A percentile compares a stretch with the other conserved stretches of the same genome.
These are phyloP conservation scores for Rhizopus stolonifer DNA, from an alignment of 371 early-diverging fungal species.

Conservation along the genomic window DNA sequence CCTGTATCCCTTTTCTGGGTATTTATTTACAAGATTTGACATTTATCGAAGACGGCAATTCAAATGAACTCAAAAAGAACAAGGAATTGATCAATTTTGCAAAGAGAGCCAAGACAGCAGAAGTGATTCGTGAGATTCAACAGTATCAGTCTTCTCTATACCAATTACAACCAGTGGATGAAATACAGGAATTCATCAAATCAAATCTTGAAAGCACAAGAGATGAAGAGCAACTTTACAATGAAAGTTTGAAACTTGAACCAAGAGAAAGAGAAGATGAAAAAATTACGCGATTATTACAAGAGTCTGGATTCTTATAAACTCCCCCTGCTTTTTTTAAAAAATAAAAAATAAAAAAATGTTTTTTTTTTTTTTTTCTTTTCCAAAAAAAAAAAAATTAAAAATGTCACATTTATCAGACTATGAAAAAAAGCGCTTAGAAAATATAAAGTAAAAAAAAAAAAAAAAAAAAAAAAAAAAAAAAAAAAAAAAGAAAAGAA, in stretches of 20 bases:
- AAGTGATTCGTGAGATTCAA: slow-evolving; percentile 90
- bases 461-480: neutral
- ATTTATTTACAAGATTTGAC: slow-evolving; percentile 92
- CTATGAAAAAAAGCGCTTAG: slow-evolving; percentile 45
- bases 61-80: slow-evolving; percentile 56
- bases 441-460: slow-evolving; percentile 44
- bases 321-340: neutral
- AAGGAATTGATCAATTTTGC: slow-evolving; percentile 87
- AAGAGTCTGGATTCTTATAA: slow-evolving; percentile 87
- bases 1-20: slow-evolving; percentile 92
- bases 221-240: slow-evolving; percentile 65
- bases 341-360: slow-evolving; percentile 1
- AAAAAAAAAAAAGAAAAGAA: slow-evolving; percentile 12
- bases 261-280: slow-evolving; percentile 91
- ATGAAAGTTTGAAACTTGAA: slow-evolving; percentile 79
- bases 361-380: slow-evolving; percentile 2
- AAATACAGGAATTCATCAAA: slow-evolving; percentile 79
- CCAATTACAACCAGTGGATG: slow-evolving; percentile 74
- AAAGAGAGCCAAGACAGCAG: slow-evolving; percentile 87
- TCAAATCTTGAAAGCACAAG: slow-evolving; percentile 50
- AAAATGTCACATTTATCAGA: slow-evolving; percentile 21
- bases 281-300: slow-evolving; percentile 80
- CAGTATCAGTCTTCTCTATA: slow-evolving; percentile 89
- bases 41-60: slow-evolving; percentile 93
- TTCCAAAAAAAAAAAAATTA: slow-evolving; percentile 12